phyloP scores from a whole-genome alignment of 495 filamentous ascomycete species.

The Hypoxylon rickii region DNA sequence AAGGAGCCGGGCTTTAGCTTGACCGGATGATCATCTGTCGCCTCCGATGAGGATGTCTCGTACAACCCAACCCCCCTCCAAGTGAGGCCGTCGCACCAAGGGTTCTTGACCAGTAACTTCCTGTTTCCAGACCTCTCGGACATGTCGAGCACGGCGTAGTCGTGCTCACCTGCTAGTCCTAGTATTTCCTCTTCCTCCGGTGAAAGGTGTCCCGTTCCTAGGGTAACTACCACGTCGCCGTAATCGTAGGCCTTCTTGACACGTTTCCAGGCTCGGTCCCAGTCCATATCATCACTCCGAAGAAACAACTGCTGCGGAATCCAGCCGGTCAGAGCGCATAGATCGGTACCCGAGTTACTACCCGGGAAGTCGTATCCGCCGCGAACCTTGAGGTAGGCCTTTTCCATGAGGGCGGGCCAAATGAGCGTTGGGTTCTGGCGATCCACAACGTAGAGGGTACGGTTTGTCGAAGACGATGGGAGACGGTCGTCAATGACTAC shows the following conservation, averaged over 20 bases:
- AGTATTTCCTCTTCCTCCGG: constrained; percentile 72
- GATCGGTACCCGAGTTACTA: constrained; percentile 95
- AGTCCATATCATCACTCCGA: constrained; percentile 78
- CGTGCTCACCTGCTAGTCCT: constrained; percentile 87
- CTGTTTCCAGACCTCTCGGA: constrained; percentile 63
- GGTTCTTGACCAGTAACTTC: constrained; percentile 87
- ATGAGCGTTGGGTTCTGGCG: constrained; percentile 74
- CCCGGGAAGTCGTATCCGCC: constrained; percentile 98
- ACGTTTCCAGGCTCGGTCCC: constrained; percentile 75
- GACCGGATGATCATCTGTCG: constrained; percentile 27
- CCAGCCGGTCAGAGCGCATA: constrained; percentile 92
- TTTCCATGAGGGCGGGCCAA: constrained; percentile 95
- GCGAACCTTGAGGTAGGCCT: constrained; percentile 95
- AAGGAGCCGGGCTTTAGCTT: constrained; percentile 70
- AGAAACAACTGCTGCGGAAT: constrained; percentile 95
- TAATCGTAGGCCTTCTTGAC: constrained; percentile 72
- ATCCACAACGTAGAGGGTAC: constrained; percentile 86
- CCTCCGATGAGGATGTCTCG: constrained; percentile 14
- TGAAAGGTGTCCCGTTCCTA: constrained; percentile 84
- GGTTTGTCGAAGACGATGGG: constrained; percentile 71
- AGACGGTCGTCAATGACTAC: constrained; percentile 92
- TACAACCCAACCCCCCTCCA: constrained; percentile 56
- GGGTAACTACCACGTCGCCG: constrained; percentile 84
- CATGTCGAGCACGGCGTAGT: constrained; percentile 89
- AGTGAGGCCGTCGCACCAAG: constrained; percentile 81